These are phyloP conservation scores for Aspergillus neoniger DNA, from an alignment of 2,329 filamentous ascomycete genomes.

Conservation along the genomic window DNA sequence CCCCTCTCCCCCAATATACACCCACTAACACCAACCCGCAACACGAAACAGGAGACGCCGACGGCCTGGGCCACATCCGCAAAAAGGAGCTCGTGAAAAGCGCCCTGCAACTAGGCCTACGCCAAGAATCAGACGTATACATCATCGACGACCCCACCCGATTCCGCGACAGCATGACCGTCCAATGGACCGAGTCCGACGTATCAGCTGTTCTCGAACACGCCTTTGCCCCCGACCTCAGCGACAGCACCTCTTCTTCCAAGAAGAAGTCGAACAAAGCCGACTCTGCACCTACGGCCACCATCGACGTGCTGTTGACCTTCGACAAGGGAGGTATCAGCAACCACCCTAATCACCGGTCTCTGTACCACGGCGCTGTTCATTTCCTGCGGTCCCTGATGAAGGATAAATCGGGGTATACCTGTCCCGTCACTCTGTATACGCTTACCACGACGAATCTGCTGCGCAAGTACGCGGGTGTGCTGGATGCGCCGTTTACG, in stretches of 20 bases:
- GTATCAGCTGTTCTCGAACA: conserved; percentile 70
- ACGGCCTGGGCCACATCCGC: conserved; percentile 79
- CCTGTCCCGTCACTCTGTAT: conserved; percentile 79
- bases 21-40: conserved; percentile 2
- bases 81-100: conserved; percentile 82
- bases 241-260: conserved; percentile 27
- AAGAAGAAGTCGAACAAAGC: conserved; percentile 33
- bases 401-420: conserved; percentile 63
- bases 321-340: conserved; percentile 85
- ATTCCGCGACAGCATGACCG: conserved; percentile 88
- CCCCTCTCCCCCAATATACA: neutral
- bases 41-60: conserved; percentile 69
- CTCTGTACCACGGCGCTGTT: conserved; percentile 78
- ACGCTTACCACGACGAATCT: conserved; percentile 74
- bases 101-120: conserved; percentile 73
- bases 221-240: conserved; percentile 70
- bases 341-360: conserved; percentile 89
- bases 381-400: conserved; percentile 70
- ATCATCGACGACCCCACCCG: conserved; percentile 74
- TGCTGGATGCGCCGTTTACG: conserved; percentile 75
- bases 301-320: conserved; percentile 81
- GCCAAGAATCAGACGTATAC: conserved; percentile 74
- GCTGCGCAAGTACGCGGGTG: conserved; percentile 75
- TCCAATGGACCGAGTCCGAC: conserved; percentile 70
- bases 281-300: conserved; percentile 49